Percentiles rank a stretch among this genome's conserved stretches.
These are phyloP conservation scores for Verticillium tricorpus DNA, from an alignment of 2,329 filamentous ascomycete species.

Conservation along the genomic window DNA sequence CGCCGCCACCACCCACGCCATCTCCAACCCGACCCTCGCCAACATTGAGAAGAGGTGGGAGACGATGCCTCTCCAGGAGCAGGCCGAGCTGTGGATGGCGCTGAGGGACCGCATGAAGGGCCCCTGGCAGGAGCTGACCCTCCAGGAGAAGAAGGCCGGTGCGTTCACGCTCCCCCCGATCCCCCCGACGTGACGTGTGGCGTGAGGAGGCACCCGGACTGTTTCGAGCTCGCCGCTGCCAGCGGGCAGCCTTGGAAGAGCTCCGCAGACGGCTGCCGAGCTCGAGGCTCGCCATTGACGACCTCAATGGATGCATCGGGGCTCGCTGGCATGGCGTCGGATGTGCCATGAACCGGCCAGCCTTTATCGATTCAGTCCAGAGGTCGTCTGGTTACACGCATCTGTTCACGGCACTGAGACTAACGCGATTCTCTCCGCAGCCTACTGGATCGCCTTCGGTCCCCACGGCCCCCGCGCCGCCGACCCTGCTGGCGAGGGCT, in stretches of 20 bases:
- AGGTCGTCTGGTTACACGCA: background rate
- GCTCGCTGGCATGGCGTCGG: background rate
- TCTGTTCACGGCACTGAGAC: conserved; percentile 18
- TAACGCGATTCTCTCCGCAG: conserved; percentile 50
- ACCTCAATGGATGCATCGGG: conserved; percentile 6
- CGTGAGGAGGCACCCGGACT: background rate
- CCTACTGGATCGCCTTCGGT: conserved; percentile 98
- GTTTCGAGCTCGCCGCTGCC: background rate
- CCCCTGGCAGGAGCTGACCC: conserved; percentile 90
- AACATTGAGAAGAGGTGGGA: conserved; percentile 99
- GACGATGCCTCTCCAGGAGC: conserved; percentile 94
- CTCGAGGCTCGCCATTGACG: background rate
- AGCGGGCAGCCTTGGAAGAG: background rate
- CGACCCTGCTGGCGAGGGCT: conserved; percentile 77
- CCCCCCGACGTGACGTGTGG: conserved; percentile 3
- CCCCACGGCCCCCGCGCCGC: conserved; percentile 87
- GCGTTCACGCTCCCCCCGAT: conserved; percentile 40
- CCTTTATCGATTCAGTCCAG: background rate
- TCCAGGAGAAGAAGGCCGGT: conserved; percentile 99
- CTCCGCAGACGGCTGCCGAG: background rate
- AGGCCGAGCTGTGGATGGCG: conserved; percentile 98
- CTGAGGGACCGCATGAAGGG: conserved; percentile 98
- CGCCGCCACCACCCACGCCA: conserved; percentile 74
- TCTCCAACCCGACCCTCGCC: conserved; percentile 94
- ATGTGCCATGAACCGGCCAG: background rate